Evolutionary conservation across 73 alveolate species (phyloP), one percentile per base, ranked within the genome.

Genomic region (Breviolum minutum): DNA sequence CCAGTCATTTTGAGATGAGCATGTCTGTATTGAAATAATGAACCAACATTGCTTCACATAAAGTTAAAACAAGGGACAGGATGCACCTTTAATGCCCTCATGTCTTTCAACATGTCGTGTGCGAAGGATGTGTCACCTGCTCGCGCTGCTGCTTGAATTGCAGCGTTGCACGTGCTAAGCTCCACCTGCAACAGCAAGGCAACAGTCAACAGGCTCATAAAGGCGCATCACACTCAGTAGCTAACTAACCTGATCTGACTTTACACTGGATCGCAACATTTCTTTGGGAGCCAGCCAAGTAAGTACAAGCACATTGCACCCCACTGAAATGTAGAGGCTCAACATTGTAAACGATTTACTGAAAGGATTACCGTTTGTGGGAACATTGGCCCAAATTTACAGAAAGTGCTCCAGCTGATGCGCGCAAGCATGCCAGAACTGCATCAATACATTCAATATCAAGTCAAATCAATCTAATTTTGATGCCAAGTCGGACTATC

Each of bases 151-250:
- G 92, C 92, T 61, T 60, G 76, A 61, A 83, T 60, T 26, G 92
- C 92, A 62, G 92, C 92, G 14, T 83, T 83, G 92, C 92, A 83
- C 60, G 92, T 83, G 60, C 60, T 83, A 20, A 83, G 76, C 24
- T 40, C 76, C 76, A 83, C 92, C 92, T 83, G 92, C 92, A 22
- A 7, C 62, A 77, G 63, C 6, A n/a, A 9, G 40, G 13, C 86
- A 77, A 24, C 54, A 40, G 54, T 40, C 54, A 40, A 40, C 54
- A 40, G 54, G 54, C 54, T 40, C 54, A 40, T 40, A 0, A 40
- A 40, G 0, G 54, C 54, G 54, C 54, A 40, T 40, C 54, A 40
- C 54, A 40, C 54, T 40, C 54, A 40, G 54, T 40, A 40, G 54
- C 54, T 40, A 40, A 0, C 54, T 40, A 3, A 40, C 54, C 5